Conservation (phyloP, 2,329 filamentous ascomycete genomes). For the Cordyceps pruinosa region DNA sequence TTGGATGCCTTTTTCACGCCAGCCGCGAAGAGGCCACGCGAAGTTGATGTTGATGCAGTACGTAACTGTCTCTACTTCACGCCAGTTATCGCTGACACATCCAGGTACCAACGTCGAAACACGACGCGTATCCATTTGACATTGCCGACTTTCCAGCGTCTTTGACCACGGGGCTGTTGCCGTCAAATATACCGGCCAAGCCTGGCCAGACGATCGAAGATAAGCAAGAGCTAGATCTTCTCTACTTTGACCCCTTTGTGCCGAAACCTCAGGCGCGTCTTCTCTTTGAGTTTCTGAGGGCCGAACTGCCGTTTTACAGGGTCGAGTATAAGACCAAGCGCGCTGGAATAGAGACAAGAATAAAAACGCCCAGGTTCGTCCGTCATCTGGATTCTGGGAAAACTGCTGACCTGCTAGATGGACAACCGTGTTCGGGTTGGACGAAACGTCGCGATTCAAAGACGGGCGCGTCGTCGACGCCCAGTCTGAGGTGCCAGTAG, state of each 20-base stretch:
- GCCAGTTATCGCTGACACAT: not conserved
- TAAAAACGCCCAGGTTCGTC: slow-evolving; percentile 45
- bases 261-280: slow-evolving; percentile 46
- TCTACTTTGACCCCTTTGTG: slow-evolving; percentile 71
- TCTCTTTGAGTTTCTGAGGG: slow-evolving; percentile 64
- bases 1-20: slow-evolving; percentile 63
- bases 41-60: not conserved
- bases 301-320: slow-evolving; percentile 68
- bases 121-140: slow-evolving; percentile 44
- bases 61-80: not conserved
- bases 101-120: slow-evolving; percentile 28
- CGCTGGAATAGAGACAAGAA: slow-evolving; percentile 52
- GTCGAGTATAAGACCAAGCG: slow-evolving; percentile 68
- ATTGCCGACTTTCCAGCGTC: slow-evolving; percentile 37
- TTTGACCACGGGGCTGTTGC: slow-evolving; percentile 31
- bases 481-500: slow-evolving; percentile 33
- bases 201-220: slow-evolving; percentile 54
- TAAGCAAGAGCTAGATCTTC: slow-evolving; percentile 62
- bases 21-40: slow-evolving; percentile 30
- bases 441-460: slow-evolving; percentile 57
- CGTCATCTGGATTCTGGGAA: not conserved
- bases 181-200: slow-evolving; percentile 42
- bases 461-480: slow-evolving; percentile 37
- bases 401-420: slow-evolving; percentile 24
- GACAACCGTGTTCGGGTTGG: slow-evolving; percentile 52